Conservation (phyloP, 768 basidiomycete species). For the Calocera cornea region DNA sequence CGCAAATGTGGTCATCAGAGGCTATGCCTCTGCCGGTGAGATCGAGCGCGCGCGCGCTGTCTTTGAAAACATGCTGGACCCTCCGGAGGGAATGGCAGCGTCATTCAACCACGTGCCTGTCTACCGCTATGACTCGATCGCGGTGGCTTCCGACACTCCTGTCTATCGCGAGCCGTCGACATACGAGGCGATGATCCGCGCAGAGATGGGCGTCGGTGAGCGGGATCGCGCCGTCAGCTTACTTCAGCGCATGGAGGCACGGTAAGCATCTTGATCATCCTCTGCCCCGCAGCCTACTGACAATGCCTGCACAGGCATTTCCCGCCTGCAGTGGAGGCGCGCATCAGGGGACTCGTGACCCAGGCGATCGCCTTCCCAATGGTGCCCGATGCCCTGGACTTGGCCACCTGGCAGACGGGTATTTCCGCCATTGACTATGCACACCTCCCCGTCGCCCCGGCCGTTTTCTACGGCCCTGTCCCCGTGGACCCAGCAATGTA, state of each 20-base stretch:
- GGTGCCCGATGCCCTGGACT: neutral
- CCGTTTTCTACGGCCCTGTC: neutral
- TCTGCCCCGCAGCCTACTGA: no score
- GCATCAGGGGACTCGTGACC: slow-evolving; percentile 43
- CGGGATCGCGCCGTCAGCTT: slow-evolving; percentile 54
- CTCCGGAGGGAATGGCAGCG: slow-evolving; percentile 72
- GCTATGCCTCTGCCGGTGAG: slow-evolving; percentile 52
- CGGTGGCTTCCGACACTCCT: slow-evolving; percentile 36
- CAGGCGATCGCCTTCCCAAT: neutral
- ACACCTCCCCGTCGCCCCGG: neutral
- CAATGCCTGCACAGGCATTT: no score
- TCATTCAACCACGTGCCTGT: slow-evolving; percentile 76
- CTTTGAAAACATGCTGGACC: slow-evolving; percentile 72
- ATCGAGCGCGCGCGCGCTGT: slow-evolving; percentile 57
- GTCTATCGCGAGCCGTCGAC: slow-evolving; percentile 88
- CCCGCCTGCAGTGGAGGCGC: slow-evolving; percentile 63
- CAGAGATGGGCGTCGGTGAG: slow-evolving; percentile 70
- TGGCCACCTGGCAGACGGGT: neutral
- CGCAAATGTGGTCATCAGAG: slow-evolving; percentile 71
- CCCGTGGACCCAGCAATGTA: neutral
- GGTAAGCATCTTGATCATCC: slow-evolving; percentile 39
- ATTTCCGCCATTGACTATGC: neutral
- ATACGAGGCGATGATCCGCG: slow-evolving; percentile 91
- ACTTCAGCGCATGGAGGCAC: slow-evolving; percentile 54
- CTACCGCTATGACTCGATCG: slow-evolving; percentile 24